Evolutionary conservation across 78 protist species (phyloP).

Genomic region (Trichosphaerium sp.): DNA sequence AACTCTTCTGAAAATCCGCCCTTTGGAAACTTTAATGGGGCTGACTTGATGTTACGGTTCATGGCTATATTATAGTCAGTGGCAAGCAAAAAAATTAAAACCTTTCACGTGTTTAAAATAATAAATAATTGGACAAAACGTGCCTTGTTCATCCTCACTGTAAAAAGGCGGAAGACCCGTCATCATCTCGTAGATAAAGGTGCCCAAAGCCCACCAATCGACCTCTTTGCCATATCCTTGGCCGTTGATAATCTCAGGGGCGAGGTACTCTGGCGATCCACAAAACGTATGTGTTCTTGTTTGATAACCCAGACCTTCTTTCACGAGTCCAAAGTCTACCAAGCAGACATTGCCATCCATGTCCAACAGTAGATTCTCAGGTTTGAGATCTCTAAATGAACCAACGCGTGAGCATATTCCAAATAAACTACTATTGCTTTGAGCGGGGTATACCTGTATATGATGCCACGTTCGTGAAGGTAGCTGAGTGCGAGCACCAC

Average conservation of each 20-base stretch:
- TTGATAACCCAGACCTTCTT: slow-evolving; percentile 15
- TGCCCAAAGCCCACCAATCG: slow-evolving; percentile 87
- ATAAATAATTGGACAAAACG: slow-evolving; percentile 83
- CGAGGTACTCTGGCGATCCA: slow-evolving; percentile 91
- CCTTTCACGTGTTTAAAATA: slow-evolving; percentile 15
- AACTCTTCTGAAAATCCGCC: background rate
- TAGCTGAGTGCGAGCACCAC: slow-evolving; percentile 75
- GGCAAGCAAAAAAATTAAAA: background rate
- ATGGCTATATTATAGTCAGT: background rate
- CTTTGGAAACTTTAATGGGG: slow-evolving; percentile 21
- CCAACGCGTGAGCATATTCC: background rate
- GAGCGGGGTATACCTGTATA: slow-evolving; percentile 40
- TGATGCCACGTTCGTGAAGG: slow-evolving; percentile 66
- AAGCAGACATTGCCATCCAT: slow-evolving; percentile 77
- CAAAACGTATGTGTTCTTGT: slow-evolving; percentile 74
- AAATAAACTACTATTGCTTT: background rate
- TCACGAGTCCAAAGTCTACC: slow-evolving; percentile 79
- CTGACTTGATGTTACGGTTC: background rate
- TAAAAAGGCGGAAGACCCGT: slow-evolving; percentile 41
- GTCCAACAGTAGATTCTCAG: slow-evolving; percentile 84
- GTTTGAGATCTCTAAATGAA: slow-evolving; percentile 69
- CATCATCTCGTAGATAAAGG: slow-evolving; percentile 71
- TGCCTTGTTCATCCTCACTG: slow-evolving; percentile 8
- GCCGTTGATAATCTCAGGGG: slow-evolving; percentile 61
- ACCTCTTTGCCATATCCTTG: slow-evolving; percentile 48